phyloP scores from a whole-genome alignment of 768 basidiomycete genomes.

The Phaeotremella fagi region DNA sequence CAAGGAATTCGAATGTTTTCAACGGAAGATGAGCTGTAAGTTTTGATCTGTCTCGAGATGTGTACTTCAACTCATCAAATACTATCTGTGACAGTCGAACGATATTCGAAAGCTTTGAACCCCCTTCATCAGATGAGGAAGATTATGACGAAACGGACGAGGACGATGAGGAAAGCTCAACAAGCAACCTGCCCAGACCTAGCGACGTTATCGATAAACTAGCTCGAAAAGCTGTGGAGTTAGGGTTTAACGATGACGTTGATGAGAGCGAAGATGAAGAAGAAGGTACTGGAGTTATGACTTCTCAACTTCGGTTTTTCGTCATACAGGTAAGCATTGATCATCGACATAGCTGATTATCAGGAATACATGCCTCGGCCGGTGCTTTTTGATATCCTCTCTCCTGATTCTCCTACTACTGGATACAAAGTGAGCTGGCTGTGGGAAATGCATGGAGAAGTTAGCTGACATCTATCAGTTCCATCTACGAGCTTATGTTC shows the following conservation, averaged over 20 bases:
- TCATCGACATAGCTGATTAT: not conserved
- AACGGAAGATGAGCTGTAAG: slow-evolving; percentile 63
- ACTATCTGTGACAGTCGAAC: slow-evolving; percentile 34
- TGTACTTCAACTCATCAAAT: too few relatives aligned
- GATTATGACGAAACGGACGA: slow-evolving; percentile 17
- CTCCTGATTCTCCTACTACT: slow-evolving; percentile 33
- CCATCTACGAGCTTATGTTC: slow-evolving; percentile 78
- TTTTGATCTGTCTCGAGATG: too few relatives aligned
- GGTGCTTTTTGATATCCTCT: slow-evolving; percentile 65
- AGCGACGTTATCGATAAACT: not conserved
- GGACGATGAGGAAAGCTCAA: slow-evolving; percentile 5
- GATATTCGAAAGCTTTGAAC: slow-evolving; percentile 79
- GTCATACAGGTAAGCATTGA: slow-evolving; percentile 72
- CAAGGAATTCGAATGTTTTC: slow-evolving; percentile 91
- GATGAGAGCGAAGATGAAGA: slow-evolving; percentile 14
- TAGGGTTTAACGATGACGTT: not conserved
- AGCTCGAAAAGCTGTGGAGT: not conserved
- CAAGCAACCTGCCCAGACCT: slow-evolving; percentile 1
- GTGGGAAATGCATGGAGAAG: not conserved
- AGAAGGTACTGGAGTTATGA: slow-evolving; percentile 56
- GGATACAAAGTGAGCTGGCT: slow-evolving; percentile 39
- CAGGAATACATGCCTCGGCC: slow-evolving; percentile 83
- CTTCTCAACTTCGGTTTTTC: slow-evolving; percentile 88
- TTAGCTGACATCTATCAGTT: slow-evolving; percentile 57
- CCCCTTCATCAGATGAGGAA: slow-evolving; percentile 42